These are phyloP conservation scores for Phytophthora crassamura DNA, from an alignment of 352 stramenopile genomes.

Conservation along the genomic window DNA sequence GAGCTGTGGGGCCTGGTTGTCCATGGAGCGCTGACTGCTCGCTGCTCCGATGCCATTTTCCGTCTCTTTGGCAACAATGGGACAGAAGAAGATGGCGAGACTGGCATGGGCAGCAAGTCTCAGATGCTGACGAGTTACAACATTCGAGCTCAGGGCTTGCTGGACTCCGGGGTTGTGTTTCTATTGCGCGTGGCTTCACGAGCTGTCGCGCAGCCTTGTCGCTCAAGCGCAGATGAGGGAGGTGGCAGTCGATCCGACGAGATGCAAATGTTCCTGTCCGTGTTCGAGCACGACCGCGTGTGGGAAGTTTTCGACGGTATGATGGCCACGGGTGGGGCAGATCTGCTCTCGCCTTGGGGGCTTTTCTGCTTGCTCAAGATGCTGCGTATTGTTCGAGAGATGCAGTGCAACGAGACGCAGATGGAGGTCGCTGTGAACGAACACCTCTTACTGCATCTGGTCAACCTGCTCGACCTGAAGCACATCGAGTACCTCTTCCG, in stretches of 20 bases:
- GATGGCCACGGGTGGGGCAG: constrained; percentile 53
- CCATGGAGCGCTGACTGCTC: constrained; percentile 46
- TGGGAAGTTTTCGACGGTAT: constrained; percentile 65
- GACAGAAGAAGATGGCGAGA: constrained; percentile 15
- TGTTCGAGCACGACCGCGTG: constrained; percentile 50
- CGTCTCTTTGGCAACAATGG: constrained; percentile 52
- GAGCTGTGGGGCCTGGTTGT: constrained; percentile 62
- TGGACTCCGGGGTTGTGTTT: constrained; percentile 71
- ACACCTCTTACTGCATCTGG: constrained; percentile 60
- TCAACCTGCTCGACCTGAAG: constrained; percentile 58
- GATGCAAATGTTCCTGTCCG: constrained; percentile 46
- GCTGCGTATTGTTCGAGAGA: constrained; percentile 76
- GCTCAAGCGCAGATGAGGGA: constrained; percentile 2
- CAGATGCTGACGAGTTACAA: constrained; percentile 75
- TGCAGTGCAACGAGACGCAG: constrained; percentile 48
- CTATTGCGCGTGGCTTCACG: constrained; percentile 70
- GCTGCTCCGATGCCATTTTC: constrained; percentile 45
- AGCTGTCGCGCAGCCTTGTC: constrained; percentile 36
- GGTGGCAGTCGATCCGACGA: constrained; percentile 23
- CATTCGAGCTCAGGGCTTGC: constrained; percentile 65
- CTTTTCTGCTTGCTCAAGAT: constrained; percentile 88
- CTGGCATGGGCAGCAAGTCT: constrained; percentile 32
- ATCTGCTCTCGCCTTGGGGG: constrained; percentile 83
- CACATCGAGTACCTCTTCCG: constrained; percentile 74
- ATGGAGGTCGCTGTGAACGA: constrained; percentile 64